Evolutionary conservation across 2,329 filamentous ascomycete genomes (phyloP).

Genomic region (Colletotrichum tabaci): DNA sequence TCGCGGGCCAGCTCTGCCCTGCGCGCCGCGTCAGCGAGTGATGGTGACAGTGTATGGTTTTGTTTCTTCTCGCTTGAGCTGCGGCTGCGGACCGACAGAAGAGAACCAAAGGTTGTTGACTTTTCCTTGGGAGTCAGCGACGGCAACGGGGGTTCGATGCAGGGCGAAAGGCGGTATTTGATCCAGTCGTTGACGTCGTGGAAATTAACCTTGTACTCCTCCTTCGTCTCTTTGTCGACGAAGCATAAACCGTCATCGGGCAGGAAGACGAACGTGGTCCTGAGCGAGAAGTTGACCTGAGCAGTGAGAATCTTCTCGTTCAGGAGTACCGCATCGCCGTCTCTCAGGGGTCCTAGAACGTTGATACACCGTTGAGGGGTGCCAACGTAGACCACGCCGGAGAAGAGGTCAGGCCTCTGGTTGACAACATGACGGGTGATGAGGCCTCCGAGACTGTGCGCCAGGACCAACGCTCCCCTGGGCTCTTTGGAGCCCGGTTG

Average conservation of each 20-base stretch:
- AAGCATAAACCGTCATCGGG: conserved; percentile 92
- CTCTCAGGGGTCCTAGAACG: conserved; percentile 88
- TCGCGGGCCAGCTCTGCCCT: conserved; percentile 52
- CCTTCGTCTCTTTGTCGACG: conserved; percentile 83
- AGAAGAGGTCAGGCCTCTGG: conserved; percentile 85
- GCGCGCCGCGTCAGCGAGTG: conserved; percentile 47
- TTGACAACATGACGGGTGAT: conserved; percentile 93
- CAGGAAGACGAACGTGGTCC: conserved; percentile 87
- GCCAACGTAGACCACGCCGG: conserved; percentile 88
- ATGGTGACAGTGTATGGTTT: conserved; percentile 41
- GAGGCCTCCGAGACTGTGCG: conserved; percentile 89
- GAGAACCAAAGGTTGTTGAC: conserved; percentile 57
- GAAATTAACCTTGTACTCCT: conserved; percentile 87
- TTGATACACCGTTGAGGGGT: conserved; percentile 90
- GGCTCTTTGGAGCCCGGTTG: conserved; percentile 72
- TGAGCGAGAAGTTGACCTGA: conserved; percentile 92
- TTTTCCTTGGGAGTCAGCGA: conserved; percentile 61
- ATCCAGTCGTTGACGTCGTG: conserved; percentile 86
- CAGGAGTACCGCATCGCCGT: conserved; percentile 92
- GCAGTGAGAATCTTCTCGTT: conserved; percentile 92
- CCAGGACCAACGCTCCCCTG: conserved; percentile 83
- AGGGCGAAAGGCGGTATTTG: conserved; percentile 83
- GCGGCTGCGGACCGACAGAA: conserved; percentile 64
- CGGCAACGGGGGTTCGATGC: conserved; percentile 77
- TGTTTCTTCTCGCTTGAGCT: conserved; percentile 56